These are phyloP conservation scores for Leccinum olivaceopallidum DNA, from an alignment of 768 basidiomycete species.

Conservation along the genomic window DNA sequence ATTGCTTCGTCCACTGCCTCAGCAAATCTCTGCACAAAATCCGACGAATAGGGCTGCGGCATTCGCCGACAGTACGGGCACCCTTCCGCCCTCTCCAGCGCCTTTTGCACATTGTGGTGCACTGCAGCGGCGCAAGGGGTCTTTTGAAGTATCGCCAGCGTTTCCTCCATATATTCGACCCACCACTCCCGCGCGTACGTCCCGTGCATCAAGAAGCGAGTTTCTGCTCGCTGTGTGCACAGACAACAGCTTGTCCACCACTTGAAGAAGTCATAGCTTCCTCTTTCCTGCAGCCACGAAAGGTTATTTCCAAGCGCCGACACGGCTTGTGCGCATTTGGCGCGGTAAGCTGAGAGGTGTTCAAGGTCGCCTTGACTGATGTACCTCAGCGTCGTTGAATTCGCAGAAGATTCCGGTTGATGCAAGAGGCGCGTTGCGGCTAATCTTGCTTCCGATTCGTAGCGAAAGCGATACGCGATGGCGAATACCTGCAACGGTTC, in stretches of 20 bases:
- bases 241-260: slow-evolving; percentile 33
- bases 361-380: slow-evolving; percentile 14
- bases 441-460: slow-evolving; percentile 31
- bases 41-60: slow-evolving; percentile 20
- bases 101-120: slow-evolving; percentile 16
- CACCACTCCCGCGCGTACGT: slow-evolving; percentile 33
- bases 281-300: slow-evolving; percentile 24
- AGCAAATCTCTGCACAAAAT: slow-evolving; percentile 26
- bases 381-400: slow-evolving; percentile 1
- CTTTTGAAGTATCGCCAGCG: slow-evolving; percentile 18
- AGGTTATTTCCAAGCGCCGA: slow-evolving; percentile 22
- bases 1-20: slow-evolving; percentile 22
- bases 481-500: slow-evolving; percentile 34
- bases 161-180: slow-evolving; percentile 34
- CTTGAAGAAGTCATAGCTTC: slow-evolving; percentile 25
- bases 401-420: slow-evolving; percentile 8
- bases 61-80: slow-evolving; percentile 24
- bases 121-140: slow-evolving; percentile 27
- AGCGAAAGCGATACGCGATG: slow-evolving; percentile 34
- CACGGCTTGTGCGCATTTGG: slow-evolving; percentile 20
- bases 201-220: slow-evolving; percentile 27
- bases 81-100: slow-evolving; percentile 16
- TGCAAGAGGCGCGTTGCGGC: slow-evolving; percentile 32
- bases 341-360: slow-evolving; percentile 23
- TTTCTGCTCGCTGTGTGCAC: slow-evolving; percentile 23